Base-by-base conservation (phyloP, 495 filamentous ascomycete species). In the Penicillium tannophilum region DNA sequence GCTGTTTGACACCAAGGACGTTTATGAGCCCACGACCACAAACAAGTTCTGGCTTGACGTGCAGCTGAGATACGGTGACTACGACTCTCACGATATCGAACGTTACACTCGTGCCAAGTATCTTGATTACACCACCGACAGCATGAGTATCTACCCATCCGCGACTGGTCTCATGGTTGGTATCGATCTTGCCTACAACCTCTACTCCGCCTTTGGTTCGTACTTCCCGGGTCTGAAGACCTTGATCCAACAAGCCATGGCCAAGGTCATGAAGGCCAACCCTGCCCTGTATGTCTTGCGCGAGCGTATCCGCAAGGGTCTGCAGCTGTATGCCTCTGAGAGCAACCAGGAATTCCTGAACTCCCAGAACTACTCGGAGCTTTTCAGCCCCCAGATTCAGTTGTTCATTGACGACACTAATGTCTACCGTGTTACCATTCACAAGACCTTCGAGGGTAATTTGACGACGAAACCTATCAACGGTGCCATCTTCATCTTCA, bases 41-140 rank as follows among this genome's bases (percentile, higher is more conserved):
- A 98, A 96, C 80, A 99, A 98, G 71, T 98, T 98, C 84, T 99
- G 94, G 95, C 82, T 99, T 55, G 95, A 99, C 78, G 92, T 99
- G 61, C 95, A 99, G 72, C 82, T 99, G 52, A 88, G 95, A 63
- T 99, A 99, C 64, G 95, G 95, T 68, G 95, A 99, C 71, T 99
- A 99, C 76, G 95, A 99, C 67, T 96, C 92, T 60, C 95, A 99
- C 77, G 95, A 99, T 69, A 97, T 99, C 71, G 95, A 97, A 65
- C 84, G 95, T 70, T 99, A 99, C 72, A 90, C 95, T 55, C 90
- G 95, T 63, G 94, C 95, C 59, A 99, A 99, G 75, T 99, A 97
- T 68, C 84, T 99, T 16, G 95, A 99, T 73, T 99, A 99, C 82
- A 99, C 95, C 3, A 94, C 92, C 10, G 95, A 99, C 68, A 96